Evolutionary conservation across 768 basidiomycete genomes (phyloP), one percentile per base, ranked within the genome.

Genomic region (Boletus patriciae): DNA sequence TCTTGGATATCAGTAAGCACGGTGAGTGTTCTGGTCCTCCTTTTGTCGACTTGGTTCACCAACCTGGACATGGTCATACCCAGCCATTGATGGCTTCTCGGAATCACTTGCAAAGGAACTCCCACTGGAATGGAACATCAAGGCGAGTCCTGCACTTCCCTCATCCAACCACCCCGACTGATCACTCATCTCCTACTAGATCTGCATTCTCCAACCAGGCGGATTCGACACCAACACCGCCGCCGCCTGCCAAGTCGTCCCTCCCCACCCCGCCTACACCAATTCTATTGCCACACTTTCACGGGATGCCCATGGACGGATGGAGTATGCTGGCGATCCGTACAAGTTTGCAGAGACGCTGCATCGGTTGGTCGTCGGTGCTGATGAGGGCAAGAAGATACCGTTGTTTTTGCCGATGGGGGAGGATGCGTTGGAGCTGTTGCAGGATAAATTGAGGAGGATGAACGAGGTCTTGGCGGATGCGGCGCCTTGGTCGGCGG

Each of bases 131-230:
- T 62, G 57, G 60, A 58, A 58, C 53, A 65, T 65, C 41, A 58
- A 54, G 21, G 40, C 49, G 29, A 25, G 58, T 25, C 27, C 6
- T 8, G 13, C 27, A 16, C 16, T 5, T 34, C n/a, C n/a, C 33
- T 1, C 43, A 34, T 13, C 15, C 6, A n/a, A 13, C 19, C 1
- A 1, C 5, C 21, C 8, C 15, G 6, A 19, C 6, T 33, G 31
- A 37, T 25, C 25, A n/a, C 12, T n/a, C 15, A n/a, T 16, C n/a
- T n/a, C n/a, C n/a, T n/a, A 38, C 18, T 31, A 63, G 57, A 54
- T 61, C 23, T 57, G 62, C 27, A 55, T 64, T 46, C 31, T 68
- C 31, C 47, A 64, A 49, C 52, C 59, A 0, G 68, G 63, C 16
- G 43, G 18, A 1, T 70, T 70, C 43, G 50, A 57, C 41, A 54